Evolutionary conservation across 1,139 yeast genomes (phyloP), one percentile per base, ranked within the genome.

Genomic region (Hanseniaspora sp.): DNA sequence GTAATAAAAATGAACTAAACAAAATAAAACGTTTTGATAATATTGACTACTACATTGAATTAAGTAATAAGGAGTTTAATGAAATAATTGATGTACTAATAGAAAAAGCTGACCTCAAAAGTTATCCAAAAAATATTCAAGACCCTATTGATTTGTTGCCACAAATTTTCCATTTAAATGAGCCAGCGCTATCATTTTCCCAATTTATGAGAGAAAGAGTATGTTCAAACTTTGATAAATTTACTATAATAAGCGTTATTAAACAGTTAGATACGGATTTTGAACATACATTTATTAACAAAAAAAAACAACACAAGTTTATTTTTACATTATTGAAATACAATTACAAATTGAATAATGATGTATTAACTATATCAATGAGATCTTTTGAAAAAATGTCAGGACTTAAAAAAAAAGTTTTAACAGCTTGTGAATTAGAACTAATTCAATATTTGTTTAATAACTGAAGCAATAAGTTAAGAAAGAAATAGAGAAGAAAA

Each of bases 261-360:
- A 41, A 38, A 7, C 45, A 35, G 12, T 11, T 51, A 7, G 46
- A 45, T 12, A 33, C 28, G 0, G 45, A 44, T 13, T 39, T 30
- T 17, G 18, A 33, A 1, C n/a, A 51, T 7, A n/a, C 33, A 5
- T 11, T 38, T 13, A 51, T 51, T 2, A 38, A 23, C 13, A 30
- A 31, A 5, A 45, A 44, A 13, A 47, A 51, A 23, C 48, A 51
- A 18, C 54, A 51, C 28, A 44, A 44, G 15, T 44, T 51, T 39
- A 17, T 43, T 1, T 38, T 51, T 34, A 38, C 48, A 5, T 23
- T 51, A 33, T 31, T 51, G 34, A 51, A 51, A 15, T 33, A 44
- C 18, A 51, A 51, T 23, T 51, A 51, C 23, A 51, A 51, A 35
- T n/a, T 51, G 9, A 51, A 45, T 34, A 51, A 44, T 15, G 54